These are phyloP conservation scores for Solanum gandarillasii DNA, from an alignment of 257 asterid species.

Conservation along the genomic window DNA sequence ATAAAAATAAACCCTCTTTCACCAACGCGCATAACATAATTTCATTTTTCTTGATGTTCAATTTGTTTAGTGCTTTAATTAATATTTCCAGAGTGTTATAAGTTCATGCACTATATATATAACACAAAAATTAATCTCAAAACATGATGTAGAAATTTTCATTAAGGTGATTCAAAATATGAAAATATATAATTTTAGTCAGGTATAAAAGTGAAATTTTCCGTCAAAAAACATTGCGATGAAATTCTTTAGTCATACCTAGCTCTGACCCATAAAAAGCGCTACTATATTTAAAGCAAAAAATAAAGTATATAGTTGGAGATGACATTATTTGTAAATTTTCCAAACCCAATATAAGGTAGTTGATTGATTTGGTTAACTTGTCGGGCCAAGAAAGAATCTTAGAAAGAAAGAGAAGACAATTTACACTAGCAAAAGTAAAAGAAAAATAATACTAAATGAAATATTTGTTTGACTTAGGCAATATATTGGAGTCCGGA, in stretches of 20 bases:
- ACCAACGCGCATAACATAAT: background rate
- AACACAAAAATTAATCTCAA: background rate
- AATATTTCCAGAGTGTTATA: background rate
- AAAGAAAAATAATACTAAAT: background rate
- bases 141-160: too few relatives aligned
- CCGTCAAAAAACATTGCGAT: too few relatives aligned
- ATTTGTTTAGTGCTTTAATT: background rate
- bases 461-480: constrained; percentile 16
- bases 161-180: too few relatives aligned
- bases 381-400: background rate
- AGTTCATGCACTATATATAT: background rate
- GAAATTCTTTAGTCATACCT: background rate
- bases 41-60: background rate
- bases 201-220: too few relatives aligned
- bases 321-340: background rate
- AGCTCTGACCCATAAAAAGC: too few relatives aligned
- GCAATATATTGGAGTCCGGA: background rate
- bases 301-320: background rate
- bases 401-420: background rate
- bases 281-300: background rate
- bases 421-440: background rate
- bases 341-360: background rate
- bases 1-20: background rate
- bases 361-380: background rate
- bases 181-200: background rate